Evolutionary conservation across 306 rosid species (phyloP).

Genomic region (Quercus aquifolioides): DNA sequence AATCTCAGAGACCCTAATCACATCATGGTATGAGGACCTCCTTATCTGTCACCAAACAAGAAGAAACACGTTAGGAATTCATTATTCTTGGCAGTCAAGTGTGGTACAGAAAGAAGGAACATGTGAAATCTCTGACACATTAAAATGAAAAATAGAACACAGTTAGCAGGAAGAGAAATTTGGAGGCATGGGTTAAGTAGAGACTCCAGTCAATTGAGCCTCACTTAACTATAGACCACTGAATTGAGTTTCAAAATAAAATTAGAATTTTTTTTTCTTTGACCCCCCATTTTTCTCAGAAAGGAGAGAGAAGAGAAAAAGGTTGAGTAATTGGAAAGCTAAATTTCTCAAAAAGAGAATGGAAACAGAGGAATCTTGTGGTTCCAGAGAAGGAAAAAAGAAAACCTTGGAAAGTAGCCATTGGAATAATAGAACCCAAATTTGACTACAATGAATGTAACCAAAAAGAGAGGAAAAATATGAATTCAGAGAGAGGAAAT

Average conservation of each 20-base stretch:
- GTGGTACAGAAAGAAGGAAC: not conserved
- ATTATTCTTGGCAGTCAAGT: not conserved
- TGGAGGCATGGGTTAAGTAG: not conserved
- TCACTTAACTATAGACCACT: not conserved
- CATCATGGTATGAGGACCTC: constrained; percentile 97
- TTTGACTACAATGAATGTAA: constrained; percentile 19
- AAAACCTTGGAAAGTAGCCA: not conserved
- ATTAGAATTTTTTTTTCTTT: not conserved
- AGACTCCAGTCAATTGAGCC: not conserved
- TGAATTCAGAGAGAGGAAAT: not conserved
- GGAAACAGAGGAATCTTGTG: not conserved
- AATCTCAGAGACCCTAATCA: constrained; percentile 86
- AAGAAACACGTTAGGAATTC: constrained; percentile 1
- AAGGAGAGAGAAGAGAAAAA: not conserved
- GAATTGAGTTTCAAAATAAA: not conserved
- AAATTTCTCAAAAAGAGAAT: constrained; percentile 13
- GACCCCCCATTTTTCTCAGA: not conserved
- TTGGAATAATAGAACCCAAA: not conserved
- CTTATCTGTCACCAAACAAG: constrained; percentile 55
- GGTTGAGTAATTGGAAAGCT: not conserved
- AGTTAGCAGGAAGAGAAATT: constrained; percentile 11
- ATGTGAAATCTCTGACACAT: constrained; percentile 6
- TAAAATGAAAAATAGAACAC: not conserved
- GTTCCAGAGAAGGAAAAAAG: constrained; percentile 21
- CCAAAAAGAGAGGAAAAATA: constrained; percentile 1